A percentile compares a stretch with the other conserved stretches of the same genome.
These are phyloP conservation scores for Diaporthe destruens DNA, from an alignment of 2,329 filamentous ascomycete genomes.

Conservation along the genomic window DNA sequence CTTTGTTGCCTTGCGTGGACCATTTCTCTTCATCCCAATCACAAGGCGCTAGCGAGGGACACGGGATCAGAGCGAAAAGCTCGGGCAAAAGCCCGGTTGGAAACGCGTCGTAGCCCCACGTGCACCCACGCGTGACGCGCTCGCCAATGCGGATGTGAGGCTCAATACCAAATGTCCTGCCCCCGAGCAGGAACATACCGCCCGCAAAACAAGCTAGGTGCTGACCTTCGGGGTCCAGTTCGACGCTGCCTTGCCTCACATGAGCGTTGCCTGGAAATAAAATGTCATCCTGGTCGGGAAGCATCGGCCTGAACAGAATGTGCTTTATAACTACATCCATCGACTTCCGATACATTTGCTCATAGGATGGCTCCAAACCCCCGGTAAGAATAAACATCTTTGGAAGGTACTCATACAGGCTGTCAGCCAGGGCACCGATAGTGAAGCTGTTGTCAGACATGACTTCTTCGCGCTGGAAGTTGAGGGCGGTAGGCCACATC, in stretches of 20 bases:
- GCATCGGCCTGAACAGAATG: constrained; percentile 78
- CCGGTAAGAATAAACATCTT: constrained; percentile 76
- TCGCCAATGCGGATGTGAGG: constrained; percentile 61
- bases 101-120: constrained; percentile 68
- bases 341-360: constrained; percentile 71
- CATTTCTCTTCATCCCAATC: constrained; percentile 54
- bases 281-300: constrained; percentile 70
- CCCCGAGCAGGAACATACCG: constrained; percentile 61
- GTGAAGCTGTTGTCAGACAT: constrained; percentile 58
- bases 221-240: constrained; percentile 52
- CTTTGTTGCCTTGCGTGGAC: constrained; percentile 47
- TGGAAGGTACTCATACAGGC: constrained; percentile 70
- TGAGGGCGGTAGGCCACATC: constrained; percentile 78
- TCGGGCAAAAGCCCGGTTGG: constrained; percentile 72
- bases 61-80: constrained; percentile 60
- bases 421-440: constrained; percentile 67
- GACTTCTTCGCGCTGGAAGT: constrained; percentile 65
- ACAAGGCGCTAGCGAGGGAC: constrained; percentile 51
- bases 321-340: constrained; percentile 71
- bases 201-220: constrained; percentile 63
- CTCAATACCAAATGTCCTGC: constrained; percentile 58
- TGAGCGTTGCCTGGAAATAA: constrained; percentile 66
- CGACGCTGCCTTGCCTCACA: constrained; percentile 45
- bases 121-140: constrained; percentile 66
- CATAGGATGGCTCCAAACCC: constrained; percentile 71